Evolutionary conservation across 352 stramenopile genomes (phyloP), one percentile per base, ranked within the genome.

Genomic region (Globisporangium carolinianum): DNA sequence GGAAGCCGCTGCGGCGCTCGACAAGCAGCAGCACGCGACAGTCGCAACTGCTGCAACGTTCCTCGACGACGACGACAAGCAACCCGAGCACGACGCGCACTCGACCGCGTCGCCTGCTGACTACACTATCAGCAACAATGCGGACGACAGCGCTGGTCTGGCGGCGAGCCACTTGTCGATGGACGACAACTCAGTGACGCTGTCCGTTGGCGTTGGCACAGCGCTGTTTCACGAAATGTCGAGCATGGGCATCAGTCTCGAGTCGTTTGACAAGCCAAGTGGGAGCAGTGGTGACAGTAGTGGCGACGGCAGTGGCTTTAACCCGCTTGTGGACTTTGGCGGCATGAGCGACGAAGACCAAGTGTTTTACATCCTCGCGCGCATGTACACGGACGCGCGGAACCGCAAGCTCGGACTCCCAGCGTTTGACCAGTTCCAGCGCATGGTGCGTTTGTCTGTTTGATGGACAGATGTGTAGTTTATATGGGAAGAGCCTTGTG

Each of bases 341-440:
- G 67, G 69, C 38, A 57, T 83, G n/a, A 52, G 61, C 15, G 75
- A 81, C 43, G 81, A 91, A 72, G 81, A 89, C 41, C 69, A 87
- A 55, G 81, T 91, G n/a, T 89, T 86, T 57, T 89, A 88, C 71
- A 91, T 91, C 49, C 63, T 91, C 37, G 81, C 81, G 38, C 68
- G 72, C 36, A 91, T 91, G 81, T 91, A 89, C 66, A 86, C 79
- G 51, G 79, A 86, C 57, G 67, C 62, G 1, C 69, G 79, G 51
- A 68, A 73, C 47, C 75, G 79, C 50, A 94, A 89, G 64, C 71
- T 94, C 32, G 83, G 83, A 4, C 59, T 94, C 14, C 79, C 83
- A n/a, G 81, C 83, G 12, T 94, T 94, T 42, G 81, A 94, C 47
- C 77, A 88, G 55, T 90, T 89, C 43, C 79, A 90, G 59, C 77